Base-by-base conservation (phyloP, 2,329 filamentous ascomycete genomes). In the Paraphoma sp. region DNA sequence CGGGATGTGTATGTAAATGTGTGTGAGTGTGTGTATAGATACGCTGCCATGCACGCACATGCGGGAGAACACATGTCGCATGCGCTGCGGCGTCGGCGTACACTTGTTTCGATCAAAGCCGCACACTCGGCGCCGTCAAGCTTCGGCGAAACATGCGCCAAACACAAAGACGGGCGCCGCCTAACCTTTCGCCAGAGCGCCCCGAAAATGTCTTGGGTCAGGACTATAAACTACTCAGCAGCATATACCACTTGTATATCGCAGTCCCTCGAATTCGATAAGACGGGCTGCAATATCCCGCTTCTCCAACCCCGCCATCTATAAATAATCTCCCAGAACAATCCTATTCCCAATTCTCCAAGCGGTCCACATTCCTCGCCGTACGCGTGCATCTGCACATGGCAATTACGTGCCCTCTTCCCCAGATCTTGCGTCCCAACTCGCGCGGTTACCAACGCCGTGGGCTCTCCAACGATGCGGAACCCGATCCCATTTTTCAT, bases 71-170 rank as follows among this genome's bases (percentile, higher is more conserved):
- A 36, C 10, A 36, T 36, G 33, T 36, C 33, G 33, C 6, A 36
- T 36, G 33, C 33, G 10, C 33, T 36, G 33, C 33, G 9, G 9
- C 33, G 42, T 4, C n/a, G 40, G 17, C 42, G 12, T 18, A 14
- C 45, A 16, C 16, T 6, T 12, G 30, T 33, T 18, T 17, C 45
- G 17, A 48, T 36, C 17, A 33, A 31, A 17, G 29, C 17, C 16
- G 17, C 45, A 38, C n/a, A 2, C 18, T 8, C 23, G 48, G 36
- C 48, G 23, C 23, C 30, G n/a, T 33, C 45, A 11, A 31, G 14
- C 16, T 17, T 31, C 23, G 48, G 45, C 51, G 54, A 63, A 60
- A 58, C 60, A 56, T 29, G 36, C 47, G 11, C 54, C 38, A 50
- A 30, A 43, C 48, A 33, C 30, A 36, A 18, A 48, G 29, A 33